These are phyloP conservation scores for Fragaria nilgerrensis DNA, from an alignment of 306 rosid species.

Conservation along the genomic window DNA sequence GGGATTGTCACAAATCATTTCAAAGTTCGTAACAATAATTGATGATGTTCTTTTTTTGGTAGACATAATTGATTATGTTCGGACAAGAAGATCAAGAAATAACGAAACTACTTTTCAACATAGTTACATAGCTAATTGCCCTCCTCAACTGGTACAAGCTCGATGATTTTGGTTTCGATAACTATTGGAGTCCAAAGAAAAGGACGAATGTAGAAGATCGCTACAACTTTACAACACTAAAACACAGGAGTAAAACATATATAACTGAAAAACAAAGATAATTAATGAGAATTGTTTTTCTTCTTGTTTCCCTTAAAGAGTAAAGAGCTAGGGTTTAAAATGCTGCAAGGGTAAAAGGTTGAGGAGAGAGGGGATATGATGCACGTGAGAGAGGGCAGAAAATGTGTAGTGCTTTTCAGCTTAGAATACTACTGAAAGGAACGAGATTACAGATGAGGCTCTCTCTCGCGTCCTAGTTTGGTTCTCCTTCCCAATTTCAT, in stretches of 20 bases:
- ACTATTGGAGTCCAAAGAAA: no score
- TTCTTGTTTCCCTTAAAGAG: background rate
- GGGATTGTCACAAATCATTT: background rate
- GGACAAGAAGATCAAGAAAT: background rate
- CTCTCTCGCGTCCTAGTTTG: constrained; percentile 30
- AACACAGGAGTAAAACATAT: background rate
- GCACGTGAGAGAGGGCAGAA: constrained; percentile 68
- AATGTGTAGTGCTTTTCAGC: constrained; percentile 55
- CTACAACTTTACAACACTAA: no score
- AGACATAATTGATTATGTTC: background rate
- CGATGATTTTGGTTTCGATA: background rate
- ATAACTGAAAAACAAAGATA: background rate
- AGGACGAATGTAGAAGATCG: no score
- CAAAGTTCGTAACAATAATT: background rate
- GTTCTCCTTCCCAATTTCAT: constrained; percentile 41
- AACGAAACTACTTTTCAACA: background rate
- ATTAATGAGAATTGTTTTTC: background rate
- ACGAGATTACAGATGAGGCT: constrained; percentile 27
- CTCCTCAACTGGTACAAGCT: background rate
- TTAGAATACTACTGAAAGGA: constrained; percentile 27
- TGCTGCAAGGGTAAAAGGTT: background rate
- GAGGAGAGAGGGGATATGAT: constrained; percentile 28
- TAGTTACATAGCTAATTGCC: background rate
- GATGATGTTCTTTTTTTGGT: background rate
- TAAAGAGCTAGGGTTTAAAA: background rate